Percentiles rank a stretch among this genome's conserved stretches.
Conservation (phyloP, 163 green algal species). For the Coccomyxa subellipsoidea region DNA sequence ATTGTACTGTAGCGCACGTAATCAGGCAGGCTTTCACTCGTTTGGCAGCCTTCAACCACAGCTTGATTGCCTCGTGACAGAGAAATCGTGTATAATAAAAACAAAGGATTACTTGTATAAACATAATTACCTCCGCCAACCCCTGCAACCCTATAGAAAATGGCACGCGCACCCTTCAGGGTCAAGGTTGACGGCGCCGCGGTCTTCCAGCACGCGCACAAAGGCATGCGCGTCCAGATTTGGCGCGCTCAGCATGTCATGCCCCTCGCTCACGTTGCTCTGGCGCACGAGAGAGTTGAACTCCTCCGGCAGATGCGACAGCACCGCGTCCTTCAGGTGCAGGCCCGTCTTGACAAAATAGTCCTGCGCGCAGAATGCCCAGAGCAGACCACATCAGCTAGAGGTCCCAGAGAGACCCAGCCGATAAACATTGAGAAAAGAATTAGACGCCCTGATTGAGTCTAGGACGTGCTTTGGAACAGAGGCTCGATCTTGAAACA, state of each 20-base stretch:
- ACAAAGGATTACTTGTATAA: too few relatives aligned
- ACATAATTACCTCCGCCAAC: too few relatives aligned
- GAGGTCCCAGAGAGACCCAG: too few relatives aligned
- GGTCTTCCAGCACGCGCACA: conserved; percentile 44
- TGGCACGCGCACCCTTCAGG: conserved; percentile 33
- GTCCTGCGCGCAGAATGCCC: conserved; percentile 14
- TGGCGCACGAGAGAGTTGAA: conserved; percentile 51
- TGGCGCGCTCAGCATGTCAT: conserved; percentile 55
- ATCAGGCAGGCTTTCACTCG: too few relatives aligned
- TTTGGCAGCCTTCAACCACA: too few relatives aligned
- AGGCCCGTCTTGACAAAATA: conserved; percentile 40
- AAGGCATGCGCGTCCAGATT: conserved; percentile 56
- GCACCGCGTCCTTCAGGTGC: conserved; percentile 42
- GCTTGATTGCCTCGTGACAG: too few relatives aligned
- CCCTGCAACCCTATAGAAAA: neutral
- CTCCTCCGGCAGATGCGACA: conserved; percentile 25
- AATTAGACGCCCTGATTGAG: too few relatives aligned
- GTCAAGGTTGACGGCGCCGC: conserved; percentile 46
- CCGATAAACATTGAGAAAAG: too few relatives aligned
- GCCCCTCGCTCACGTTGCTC: conserved; percentile 26
- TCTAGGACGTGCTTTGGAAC: too few relatives aligned
- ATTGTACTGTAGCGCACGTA: too few relatives aligned
- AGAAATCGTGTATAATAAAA: too few relatives aligned
- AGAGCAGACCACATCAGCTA: neutral
- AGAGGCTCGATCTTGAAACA: too few relatives aligned